Base-by-base conservation (phyloP, 441 rosid species). In the Viola pubescens region DNA sequence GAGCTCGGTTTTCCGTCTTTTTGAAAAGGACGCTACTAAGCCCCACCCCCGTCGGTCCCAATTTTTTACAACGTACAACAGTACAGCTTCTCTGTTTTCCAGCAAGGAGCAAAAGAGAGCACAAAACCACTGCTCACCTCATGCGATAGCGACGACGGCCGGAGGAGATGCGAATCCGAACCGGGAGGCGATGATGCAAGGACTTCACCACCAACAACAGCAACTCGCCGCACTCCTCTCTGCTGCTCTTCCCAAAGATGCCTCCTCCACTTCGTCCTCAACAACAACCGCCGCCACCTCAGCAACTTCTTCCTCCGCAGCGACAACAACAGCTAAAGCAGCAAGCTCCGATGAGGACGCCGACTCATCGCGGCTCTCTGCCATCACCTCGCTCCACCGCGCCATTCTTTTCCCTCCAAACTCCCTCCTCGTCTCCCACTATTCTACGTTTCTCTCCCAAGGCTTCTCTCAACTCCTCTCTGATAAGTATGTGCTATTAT, bases 381-480 rank as follows among this genome's bases (percentile, higher is more conserved):
- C 96, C 52, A 72, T 94, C 59, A 80, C 71, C 79, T 88, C 95
- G 12, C 97, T 94, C 64, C 96, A 86, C 72, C 87, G 96, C 60
- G 94, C 96, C 44, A 79, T 94, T 66, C 76, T 84, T 57, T 90
- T 74, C 63, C 94, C 91, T 62, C 98, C 88, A 7, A 89, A 89
- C 82, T 89, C 95, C 11, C 75, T 94, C 69, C 86, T 89, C 60
- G 78, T 94, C 13, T 65, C 86, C 34, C 96, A 89, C 79, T 89
- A 95, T 60, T 96, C 97, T 64, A 73, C 97, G 56, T 89, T 78
- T 69, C 95, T 89, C 60, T 73, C 86, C 52, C 91, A 86, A 75
- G 98, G 95, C 48, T 79, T 94, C 76, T 88, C 87, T 60, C 82
- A 88, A 62, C 97, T 94, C 65, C 85, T 85, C 54, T 66, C 85